phyloP scores from a whole-genome alignment of 257 asterid species.

The Solanum okadae region DNA sequence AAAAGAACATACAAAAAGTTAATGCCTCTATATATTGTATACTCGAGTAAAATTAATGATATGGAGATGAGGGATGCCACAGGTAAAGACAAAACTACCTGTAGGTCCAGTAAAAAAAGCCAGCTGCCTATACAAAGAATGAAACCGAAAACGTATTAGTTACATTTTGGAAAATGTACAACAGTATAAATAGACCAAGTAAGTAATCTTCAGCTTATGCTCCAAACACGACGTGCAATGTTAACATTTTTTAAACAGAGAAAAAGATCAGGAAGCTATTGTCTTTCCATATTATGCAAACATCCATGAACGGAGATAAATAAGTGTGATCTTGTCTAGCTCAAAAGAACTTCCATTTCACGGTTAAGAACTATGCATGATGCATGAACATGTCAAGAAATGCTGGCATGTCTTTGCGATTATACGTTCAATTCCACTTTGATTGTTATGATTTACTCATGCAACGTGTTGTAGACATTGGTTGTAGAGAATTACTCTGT shows the following conservation, averaged over 20 bases:
- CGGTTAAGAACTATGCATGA: background rate
- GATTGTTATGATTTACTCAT: background rate
- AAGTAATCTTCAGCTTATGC: background rate
- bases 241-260: background rate
- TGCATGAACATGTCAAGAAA: background rate
- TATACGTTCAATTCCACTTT: background rate
- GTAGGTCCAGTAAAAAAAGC: constrained; percentile 39
- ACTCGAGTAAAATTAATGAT: background rate
- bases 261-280: background rate
- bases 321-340: background rate
- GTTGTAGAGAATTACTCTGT: constrained; percentile 53
- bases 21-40: background rate
- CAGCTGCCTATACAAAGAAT: background rate
- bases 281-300: background rate
- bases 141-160: background rate
- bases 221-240: background rate
- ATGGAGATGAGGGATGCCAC: background rate
- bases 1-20: background rate
- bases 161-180: background rate
- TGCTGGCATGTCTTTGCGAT: background rate
- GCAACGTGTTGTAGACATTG: background rate
- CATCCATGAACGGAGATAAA: background rate
- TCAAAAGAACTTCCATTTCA: background rate
- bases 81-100: constrained; percentile 24
- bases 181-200: background rate